phyloP scores from a whole-genome alignment of 129 eudicot genomes.

The Flaveria bidentis region DNA sequence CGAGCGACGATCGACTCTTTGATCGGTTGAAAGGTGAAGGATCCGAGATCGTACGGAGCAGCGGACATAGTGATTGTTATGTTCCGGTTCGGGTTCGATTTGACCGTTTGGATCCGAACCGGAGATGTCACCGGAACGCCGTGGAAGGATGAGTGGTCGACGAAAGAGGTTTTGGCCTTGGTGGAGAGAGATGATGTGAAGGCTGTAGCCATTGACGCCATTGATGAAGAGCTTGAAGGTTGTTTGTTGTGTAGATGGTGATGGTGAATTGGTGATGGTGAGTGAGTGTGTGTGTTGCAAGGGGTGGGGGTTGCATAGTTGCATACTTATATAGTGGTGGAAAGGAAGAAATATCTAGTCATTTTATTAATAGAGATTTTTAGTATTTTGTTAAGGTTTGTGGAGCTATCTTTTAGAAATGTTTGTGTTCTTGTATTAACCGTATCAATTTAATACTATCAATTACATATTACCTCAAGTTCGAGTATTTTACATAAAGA shows the following conservation, averaged over 20 bases:
- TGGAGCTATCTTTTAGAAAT: too few relatives aligned
- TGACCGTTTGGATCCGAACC: conserved; percentile 38
- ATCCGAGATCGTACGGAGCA: conserved; percentile 53
- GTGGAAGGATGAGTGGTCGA: conserved; percentile 54
- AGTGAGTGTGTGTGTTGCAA: conserved; percentile 17
- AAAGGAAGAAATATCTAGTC: conserved; percentile 18
- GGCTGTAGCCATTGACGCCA: conserved; percentile 70
- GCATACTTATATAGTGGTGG: conserved; percentile 19
- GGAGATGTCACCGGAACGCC: conserved; percentile 47
- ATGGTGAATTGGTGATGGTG: conserved; percentile 14
- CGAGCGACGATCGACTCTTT: conserved; percentile 82
- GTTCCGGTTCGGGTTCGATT: conserved; percentile 42
- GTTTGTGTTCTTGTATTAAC: too few relatives aligned
- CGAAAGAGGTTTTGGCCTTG: conserved; percentile 32
- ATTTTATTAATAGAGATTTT: too few relatives aligned
- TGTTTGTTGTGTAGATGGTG: neutral
- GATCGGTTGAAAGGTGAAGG: conserved; percentile 67
- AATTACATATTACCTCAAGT: too few relatives aligned
- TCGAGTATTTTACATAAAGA: too few relatives aligned
- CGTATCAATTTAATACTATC: too few relatives aligned
- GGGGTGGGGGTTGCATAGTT: neutral
- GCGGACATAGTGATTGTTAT: conserved; percentile 56
- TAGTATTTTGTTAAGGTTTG: too few relatives aligned
- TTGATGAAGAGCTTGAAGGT: conserved; percentile 20
- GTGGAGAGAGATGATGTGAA: conserved; percentile 48